phyloP scores from a whole-genome alignment of 345 rosid species.

The Rhodamnia argentea region DNA sequence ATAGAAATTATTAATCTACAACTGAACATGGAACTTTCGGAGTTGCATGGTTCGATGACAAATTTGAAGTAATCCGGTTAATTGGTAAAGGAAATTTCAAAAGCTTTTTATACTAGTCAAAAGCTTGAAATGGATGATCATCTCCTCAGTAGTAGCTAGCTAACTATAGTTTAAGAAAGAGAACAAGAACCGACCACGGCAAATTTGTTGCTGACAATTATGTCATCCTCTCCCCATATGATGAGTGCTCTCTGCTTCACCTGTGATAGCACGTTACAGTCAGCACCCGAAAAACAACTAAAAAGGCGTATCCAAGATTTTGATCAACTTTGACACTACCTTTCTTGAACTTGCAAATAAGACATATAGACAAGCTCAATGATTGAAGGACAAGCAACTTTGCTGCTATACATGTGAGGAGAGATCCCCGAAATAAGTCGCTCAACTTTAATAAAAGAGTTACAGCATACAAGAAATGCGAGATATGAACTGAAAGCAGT shows the following conservation, averaged over 20 bases:
- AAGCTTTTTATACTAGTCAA: not conserved
- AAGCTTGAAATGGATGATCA: not conserved
- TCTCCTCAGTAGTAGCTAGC: not conserved
- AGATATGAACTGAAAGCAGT: not conserved
- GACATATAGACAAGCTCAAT: not conserved
- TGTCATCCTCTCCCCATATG: conserved; percentile 90
- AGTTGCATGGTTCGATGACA: not conserved
- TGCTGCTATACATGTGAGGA: not conserved
- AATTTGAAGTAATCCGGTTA: not conserved
- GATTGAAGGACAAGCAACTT: not conserved
- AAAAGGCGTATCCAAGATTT: not conserved
- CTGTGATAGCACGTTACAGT: conserved; percentile 11
- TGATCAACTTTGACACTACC: not conserved
- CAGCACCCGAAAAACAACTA: not conserved
- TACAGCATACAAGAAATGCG: not conserved
- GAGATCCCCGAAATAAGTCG: not conserved
- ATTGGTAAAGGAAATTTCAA: not conserved
- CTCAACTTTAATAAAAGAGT: not conserved
- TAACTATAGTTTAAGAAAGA: not conserved
- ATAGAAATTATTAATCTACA: not conserved
- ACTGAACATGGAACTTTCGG: not conserved
- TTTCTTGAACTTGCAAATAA: not conserved
- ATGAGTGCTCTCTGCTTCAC: conserved; percentile 68
- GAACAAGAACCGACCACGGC: conserved; percentile 47
- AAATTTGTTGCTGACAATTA: conserved; percentile 61